Percentiles rank a stretch among this genome's conserved stretches.
Evolutionary conservation across 2,329 filamentous ascomycete species (phyloP).

Genomic region (Mycosphaerella sp.): DNA sequence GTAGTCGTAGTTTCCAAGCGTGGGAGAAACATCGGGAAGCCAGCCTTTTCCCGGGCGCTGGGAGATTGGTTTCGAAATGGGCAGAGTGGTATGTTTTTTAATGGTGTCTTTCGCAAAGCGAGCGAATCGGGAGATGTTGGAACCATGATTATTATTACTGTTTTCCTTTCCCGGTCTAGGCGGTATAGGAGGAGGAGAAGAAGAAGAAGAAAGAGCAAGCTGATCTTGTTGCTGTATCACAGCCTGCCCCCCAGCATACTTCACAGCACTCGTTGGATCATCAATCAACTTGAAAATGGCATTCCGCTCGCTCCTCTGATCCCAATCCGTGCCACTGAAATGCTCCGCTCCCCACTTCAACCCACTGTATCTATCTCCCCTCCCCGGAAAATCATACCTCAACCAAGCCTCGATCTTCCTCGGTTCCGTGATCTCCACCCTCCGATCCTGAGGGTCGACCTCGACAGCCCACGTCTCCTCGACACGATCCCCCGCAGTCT

Average conservation of each 20-base stretch:
- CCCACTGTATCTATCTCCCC: conserved; percentile 49
- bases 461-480: conserved; percentile 59
- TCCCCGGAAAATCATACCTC: conserved; percentile 59
- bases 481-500: conserved; percentile 60
- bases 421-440: conserved; percentile 48
- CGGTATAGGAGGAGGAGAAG: conserved; percentile 21
- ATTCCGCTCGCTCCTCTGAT: conserved; percentile 51
- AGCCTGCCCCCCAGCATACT: too few relatives aligned
- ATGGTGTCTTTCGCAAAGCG: conserved; percentile 22
- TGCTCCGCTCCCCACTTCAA: conserved; percentile 62
- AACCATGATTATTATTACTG: conserved; percentile 13
- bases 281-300: conserved; percentile 61
- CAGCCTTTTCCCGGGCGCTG: conserved; percentile 52
- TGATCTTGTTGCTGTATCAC: too few relatives aligned
- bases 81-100: conserved; percentile 2
- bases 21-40: conserved; percentile 55
- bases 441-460: conserved; percentile 55
- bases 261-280: conserved; percentile 24
- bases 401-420: conserved; percentile 64
- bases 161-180: neutral
- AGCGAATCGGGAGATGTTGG: conserved; percentile 19
- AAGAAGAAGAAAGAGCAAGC: too few relatives aligned
- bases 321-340: conserved; percentile 63
- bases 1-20: conserved; percentile 62
- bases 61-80: neutral